Percentiles rank a stretch among this genome's conserved stretches.
Conservation (phyloP, 352 stramenopile species). For the Pythium dissimile region DNA sequence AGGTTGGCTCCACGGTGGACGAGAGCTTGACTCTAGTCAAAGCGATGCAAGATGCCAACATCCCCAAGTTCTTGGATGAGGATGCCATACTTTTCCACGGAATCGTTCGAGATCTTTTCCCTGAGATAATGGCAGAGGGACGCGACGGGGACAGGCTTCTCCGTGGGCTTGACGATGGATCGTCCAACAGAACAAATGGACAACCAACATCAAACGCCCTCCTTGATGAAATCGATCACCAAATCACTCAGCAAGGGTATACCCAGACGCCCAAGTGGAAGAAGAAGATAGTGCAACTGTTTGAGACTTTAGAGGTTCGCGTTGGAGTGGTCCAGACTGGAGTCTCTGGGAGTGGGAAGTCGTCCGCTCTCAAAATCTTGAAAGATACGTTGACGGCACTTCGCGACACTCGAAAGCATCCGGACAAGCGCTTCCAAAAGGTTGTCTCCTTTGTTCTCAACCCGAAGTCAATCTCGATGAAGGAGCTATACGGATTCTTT, state of each 20-base stretch:
- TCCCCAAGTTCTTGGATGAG: constrained; percentile 89
- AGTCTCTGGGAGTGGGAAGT: constrained; percentile 72
- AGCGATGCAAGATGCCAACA: constrained; percentile 91
- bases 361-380: constrained; percentile 39
- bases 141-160: neutral
- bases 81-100: constrained; percentile 87
- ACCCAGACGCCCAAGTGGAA: constrained; percentile 72
- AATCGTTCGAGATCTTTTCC: constrained; percentile 89
- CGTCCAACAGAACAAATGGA: neutral
- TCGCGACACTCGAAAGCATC: constrained; percentile 38
- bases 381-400: constrained; percentile 48
- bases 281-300: constrained; percentile 89
- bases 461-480: constrained; percentile 76
- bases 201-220: neutral
- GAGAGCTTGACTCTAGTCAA: constrained; percentile 89
- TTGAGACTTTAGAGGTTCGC: constrained; percentile 90
- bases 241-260: constrained; percentile 57
- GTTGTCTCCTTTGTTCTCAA: constrained; percentile 67
- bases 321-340: constrained; percentile 85
- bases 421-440: constrained; percentile 50
- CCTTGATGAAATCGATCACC: constrained; percentile 55
- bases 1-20: constrained; percentile 20
- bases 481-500: constrained; percentile 85
- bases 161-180: neutral
- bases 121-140: constrained; percentile 24